phyloP scores from a whole-genome alignment of 352 stramenopile species.

The Phytophthora syringae region DNA sequence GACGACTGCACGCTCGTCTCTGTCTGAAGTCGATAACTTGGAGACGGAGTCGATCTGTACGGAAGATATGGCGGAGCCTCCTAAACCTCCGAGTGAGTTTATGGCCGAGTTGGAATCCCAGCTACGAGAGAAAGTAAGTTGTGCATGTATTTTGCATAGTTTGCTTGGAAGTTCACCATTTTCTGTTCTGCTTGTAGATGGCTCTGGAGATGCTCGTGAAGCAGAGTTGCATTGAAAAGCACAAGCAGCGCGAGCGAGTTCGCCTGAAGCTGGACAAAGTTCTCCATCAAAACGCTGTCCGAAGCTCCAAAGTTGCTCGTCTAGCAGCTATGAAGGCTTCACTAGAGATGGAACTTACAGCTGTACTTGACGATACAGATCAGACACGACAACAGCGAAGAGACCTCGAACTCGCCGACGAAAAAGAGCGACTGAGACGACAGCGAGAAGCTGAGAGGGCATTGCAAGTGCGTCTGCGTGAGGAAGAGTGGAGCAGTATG shows the following conservation, averaged over 20 bases:
- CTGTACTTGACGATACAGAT: slow-evolving; percentile 31
- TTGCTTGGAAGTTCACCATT: background rate
- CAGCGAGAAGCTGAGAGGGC: slow-evolving; percentile 59
- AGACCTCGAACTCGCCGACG: slow-evolving; percentile 51
- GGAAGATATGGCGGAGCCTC: slow-evolving; percentile 8
- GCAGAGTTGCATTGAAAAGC: slow-evolving; percentile 29
- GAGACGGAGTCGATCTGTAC: slow-evolving; percentile 23
- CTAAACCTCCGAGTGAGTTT: slow-evolving; percentile 22
- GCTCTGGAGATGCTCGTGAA: slow-evolving; percentile 45
- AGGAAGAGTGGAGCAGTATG: slow-evolving; percentile 59
- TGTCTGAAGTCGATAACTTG: slow-evolving; percentile 9
- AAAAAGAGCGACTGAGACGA: slow-evolving; percentile 45
- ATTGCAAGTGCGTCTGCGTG: slow-evolving; percentile 45
- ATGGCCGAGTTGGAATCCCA: slow-evolving; percentile 27
- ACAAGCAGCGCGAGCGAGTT: slow-evolving; percentile 38
- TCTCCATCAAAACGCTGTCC: slow-evolving; percentile 20
- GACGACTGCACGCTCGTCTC: slow-evolving; percentile 17
- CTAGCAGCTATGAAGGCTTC: slow-evolving; percentile 37
- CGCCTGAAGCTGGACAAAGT: slow-evolving; percentile 29
- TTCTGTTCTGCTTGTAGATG: slow-evolving; percentile 40
- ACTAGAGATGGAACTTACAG: slow-evolving; percentile 43
- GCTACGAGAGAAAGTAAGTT: slow-evolving; percentile 26
- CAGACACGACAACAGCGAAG: slow-evolving; percentile 38
- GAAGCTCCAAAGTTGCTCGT: slow-evolving; percentile 30
- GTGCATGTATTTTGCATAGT: background rate